Base-by-base conservation (phyloP, 805 yeast species). In the Candida loeiensis region DNA sequence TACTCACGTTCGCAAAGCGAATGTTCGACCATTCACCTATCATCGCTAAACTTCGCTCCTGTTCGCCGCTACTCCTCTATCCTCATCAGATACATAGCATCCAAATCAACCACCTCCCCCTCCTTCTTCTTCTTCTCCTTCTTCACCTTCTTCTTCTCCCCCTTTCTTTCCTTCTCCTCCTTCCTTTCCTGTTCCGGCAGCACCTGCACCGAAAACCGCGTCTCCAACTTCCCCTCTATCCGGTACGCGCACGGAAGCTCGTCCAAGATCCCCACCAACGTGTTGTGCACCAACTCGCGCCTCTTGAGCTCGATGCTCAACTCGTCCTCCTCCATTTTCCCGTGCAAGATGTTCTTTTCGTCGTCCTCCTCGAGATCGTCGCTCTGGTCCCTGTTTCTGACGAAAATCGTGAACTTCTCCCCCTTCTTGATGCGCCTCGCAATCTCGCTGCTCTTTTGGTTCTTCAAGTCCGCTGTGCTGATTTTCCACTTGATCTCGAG, bases 401-500 rank as follows among this genome's bases (percentile, higher is more conserved):
- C 45, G 36, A 49, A 51, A 16, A 62, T 50, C 8, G 56, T 48
- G 37, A 66, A 64, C 35, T 51, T 58, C 34, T 63, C 71, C 13
- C 76, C 79, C 42, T 69, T 75, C 26, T 62, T 59, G 43, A 77
- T 46, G 14, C 74, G 69, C 2, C 59, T 53, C 28, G 58, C 50
- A 13, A 79, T 72, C 48, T 79, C 85, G 39, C 66, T 64, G 11
- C 61, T 59, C 51, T 79, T 79, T 44, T 79, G 85, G 27, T 71
- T 69, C 19, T 51, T 54, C 41, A 79, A 58, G 55, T 79, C 85
- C 30, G 71, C 69, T 24, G 61, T 55, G n/a, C 73, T 70, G 15
- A 79, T 79, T 34, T 73, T 70, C 84, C 84, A 79, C 8, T 79
- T 69, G 3, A 79, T 54, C 31, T 71, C 70, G 24, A 79, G 58